These are phyloP conservation scores for Elsinoe necatrix DNA, from an alignment of 2,329 filamentous ascomycete genomes.

Conservation along the genomic window DNA sequence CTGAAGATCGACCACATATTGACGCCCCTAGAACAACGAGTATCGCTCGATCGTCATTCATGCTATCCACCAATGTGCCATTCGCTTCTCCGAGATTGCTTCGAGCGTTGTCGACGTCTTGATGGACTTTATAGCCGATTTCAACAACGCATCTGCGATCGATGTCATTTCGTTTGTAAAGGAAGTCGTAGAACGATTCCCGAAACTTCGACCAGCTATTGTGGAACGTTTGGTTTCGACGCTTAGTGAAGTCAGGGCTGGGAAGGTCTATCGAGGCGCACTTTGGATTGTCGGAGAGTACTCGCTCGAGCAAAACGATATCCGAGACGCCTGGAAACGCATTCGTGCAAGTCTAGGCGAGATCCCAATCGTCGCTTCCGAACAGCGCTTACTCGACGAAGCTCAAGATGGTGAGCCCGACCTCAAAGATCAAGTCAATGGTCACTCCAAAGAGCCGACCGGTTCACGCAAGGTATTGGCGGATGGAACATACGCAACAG, in stretches of 20 bases:
- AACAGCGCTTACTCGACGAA: conserved; percentile 84
- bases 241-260: conserved; percentile 83
- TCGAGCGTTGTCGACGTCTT: conserved; percentile 91
- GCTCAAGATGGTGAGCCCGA: conserved; percentile 57
- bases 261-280: conserved; percentile 93
- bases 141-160: conserved; percentile 92
- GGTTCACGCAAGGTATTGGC: conserved; percentile 87
- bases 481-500: conserved; percentile 94
- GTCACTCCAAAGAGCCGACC: conserved; percentile 70
- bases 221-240: conserved; percentile 83
- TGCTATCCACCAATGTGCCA: conserved; percentile 95
- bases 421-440: conserved; percentile 65
- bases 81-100: conserved; percentile 97
- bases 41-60: conserved; percentile 93
- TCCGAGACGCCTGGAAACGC: conserved; percentile 91
- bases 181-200: conserved; percentile 97
- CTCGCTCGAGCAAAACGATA: conserved; percentile 85
- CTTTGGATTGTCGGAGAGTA: conserved; percentile 98
- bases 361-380: conserved; percentile 91
- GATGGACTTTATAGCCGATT: conserved; percentile 98
- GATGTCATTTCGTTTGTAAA: conserved; percentile 99
- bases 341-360: conserved; percentile 91
- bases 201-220: conserved; percentile 76
- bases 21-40: conserved; percentile 58
- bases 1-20: conserved; percentile 12